Evolutionary conservation across 495 filamentous ascomycete species (phyloP).

Genomic region (Durotheca rogersii): DNA sequence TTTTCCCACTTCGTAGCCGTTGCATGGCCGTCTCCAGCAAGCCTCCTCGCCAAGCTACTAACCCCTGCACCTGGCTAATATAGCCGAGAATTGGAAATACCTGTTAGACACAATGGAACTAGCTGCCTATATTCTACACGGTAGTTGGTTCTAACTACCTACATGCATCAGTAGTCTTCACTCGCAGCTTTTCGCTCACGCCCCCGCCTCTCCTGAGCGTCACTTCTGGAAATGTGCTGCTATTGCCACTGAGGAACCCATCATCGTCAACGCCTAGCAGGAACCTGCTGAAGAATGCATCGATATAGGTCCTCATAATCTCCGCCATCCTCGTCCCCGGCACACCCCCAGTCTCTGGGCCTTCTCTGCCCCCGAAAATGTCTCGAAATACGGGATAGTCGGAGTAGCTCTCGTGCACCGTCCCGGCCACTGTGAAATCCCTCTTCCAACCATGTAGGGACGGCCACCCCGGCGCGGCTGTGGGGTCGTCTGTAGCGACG

Average conservation of each 20-base stretch:
- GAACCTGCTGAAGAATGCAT: conserved; percentile 6
- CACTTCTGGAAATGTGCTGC: conserved; percentile 1
- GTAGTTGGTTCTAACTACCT: too few species aligned
- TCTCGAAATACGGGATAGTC: not conserved
- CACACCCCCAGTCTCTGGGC: not conserved
- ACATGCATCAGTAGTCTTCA: too few species aligned
- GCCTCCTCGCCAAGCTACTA: too few species aligned
- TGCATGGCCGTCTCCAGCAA: too few species aligned
- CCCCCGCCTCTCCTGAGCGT: conserved; percentile 4
- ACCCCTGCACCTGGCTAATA: too few species aligned
- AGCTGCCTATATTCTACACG: too few species aligned
- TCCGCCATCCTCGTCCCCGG: conserved; percentile 1
- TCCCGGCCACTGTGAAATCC: conserved; percentile 17
- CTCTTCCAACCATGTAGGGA: conserved; percentile 17
- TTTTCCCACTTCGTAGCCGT: too few species aligned
- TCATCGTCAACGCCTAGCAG: conserved; percentile 1
- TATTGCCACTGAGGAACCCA: not conserved
- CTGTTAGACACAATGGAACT: too few species aligned
- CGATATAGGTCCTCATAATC: conserved; percentile 2
- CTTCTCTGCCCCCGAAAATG: not conserved
- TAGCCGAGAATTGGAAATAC: too few species aligned
- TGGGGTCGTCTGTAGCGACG: conserved; percentile 3
- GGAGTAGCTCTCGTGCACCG: conserved; percentile 8
- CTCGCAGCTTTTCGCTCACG: too few species aligned
- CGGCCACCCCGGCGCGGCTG: conserved; percentile 3